A percentile compares a stretch with the other conserved stretches of the same genome.
These are phyloP conservation scores for Leptodontidium sp. DNA, from an alignment of 2,329 filamentous ascomycete genomes.

Conservation along the genomic window DNA sequence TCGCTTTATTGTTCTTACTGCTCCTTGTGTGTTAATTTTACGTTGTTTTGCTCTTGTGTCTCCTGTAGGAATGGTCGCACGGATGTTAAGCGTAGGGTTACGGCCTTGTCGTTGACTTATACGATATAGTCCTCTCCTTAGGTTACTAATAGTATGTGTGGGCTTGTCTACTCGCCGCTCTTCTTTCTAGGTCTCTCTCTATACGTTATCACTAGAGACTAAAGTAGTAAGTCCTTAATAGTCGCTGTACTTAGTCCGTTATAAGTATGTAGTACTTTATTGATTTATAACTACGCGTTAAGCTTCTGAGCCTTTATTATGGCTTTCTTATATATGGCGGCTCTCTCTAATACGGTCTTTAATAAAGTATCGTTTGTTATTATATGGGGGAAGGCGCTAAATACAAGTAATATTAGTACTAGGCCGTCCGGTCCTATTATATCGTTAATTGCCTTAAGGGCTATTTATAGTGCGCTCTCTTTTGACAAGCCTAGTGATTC, in stretches of 20 bases:
- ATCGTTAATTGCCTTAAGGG: no score
- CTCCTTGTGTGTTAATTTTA: background rate
- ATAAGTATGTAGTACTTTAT: background rate
- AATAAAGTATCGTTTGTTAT: background rate
- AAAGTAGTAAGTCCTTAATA: background rate
- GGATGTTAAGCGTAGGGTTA: background rate
- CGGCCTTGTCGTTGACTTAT: no score
- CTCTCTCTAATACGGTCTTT: background rate
- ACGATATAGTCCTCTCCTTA: background rate
- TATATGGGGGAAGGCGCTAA: background rate
- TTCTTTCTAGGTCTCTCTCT: background rate
- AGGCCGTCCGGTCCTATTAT: background rate
- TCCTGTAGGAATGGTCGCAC: background rate
- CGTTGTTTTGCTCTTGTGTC: background rate
- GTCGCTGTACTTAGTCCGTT: background rate
- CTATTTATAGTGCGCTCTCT: no score
- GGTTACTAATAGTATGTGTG: background rate
- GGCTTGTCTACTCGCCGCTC: background rate
- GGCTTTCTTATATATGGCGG: background rate
- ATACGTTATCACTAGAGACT: background rate
- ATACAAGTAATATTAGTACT: background rate
- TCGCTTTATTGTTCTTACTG: background rate
- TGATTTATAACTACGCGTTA: background rate
- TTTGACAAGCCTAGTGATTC: no score
- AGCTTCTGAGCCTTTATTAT: background rate